Conservation (phyloP, 345 rosid genomes). For the Hirschfeldia incana region DNA sequence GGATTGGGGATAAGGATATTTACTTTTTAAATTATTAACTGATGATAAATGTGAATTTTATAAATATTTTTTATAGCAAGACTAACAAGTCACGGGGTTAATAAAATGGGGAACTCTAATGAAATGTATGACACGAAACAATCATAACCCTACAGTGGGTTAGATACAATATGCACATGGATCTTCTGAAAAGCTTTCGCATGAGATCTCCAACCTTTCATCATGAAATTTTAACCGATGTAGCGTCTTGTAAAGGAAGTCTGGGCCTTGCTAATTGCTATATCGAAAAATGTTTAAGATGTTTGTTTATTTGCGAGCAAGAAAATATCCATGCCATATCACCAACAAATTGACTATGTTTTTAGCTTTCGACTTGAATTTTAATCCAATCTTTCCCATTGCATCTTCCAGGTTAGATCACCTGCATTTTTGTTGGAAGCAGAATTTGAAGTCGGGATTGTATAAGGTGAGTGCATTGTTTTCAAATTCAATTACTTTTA, state of each 20-base stretch:
- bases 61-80: too few relatives aligned
- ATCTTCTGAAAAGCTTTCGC: neutral
- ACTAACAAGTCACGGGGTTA: too few relatives aligned
- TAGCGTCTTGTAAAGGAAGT: neutral
- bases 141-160: too few relatives aligned
- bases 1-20: constrained; percentile 37
- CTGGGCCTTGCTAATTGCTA: neutral
- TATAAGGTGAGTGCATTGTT: neutral
- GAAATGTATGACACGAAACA: too few relatives aligned
- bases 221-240: neutral
- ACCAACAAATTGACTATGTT: neutral
- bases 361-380: neutral
- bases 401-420: neutral
- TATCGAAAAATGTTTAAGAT: neutral
- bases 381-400: neutral
- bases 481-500: too few relatives aligned
- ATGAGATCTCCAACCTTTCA: neutral
- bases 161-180: too few relatives aligned
- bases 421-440: too few relatives aligned
- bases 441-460: too few relatives aligned
- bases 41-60: too few relatives aligned
- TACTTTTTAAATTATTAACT: too few relatives aligned
- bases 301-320: neutral
- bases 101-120: too few relatives aligned
- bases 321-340: neutral